Conservation (phyloP, 2,329 filamentous ascomycete species). For the Salinomyces thailandicus region DNA sequence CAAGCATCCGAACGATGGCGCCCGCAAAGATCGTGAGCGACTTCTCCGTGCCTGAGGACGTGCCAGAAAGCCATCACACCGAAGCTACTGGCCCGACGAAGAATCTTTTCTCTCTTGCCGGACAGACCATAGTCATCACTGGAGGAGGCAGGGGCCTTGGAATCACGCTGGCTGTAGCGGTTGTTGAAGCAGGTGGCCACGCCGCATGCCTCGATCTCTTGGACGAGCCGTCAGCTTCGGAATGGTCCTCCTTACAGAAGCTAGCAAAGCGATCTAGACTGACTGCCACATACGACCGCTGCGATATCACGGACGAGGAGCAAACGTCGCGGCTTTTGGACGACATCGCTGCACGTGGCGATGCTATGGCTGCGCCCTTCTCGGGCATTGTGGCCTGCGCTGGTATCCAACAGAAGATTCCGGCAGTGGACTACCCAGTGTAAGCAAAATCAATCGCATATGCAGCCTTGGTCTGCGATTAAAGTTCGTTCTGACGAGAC, state of each 20-base stretch:
- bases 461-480: no score
- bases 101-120: slow-evolving; percentile 13
- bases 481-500: no score
- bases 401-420: slow-evolving; percentile 1
- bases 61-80: background rate
- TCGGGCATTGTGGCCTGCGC: slow-evolving; percentile 1
- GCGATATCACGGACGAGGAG: slow-evolving; percentile 8
- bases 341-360: slow-evolving; percentile 4
- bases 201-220: slow-evolving; percentile 31
- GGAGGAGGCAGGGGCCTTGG: slow-evolving; percentile 23
- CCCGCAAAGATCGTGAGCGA: background rate
- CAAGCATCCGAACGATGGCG: no score
- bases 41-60: background rate
- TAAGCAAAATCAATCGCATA: slow-evolving; percentile 29
- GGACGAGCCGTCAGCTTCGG: slow-evolving; percentile 2
- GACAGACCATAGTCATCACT: slow-evolving; percentile 19
- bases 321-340: slow-evolving; percentile 3
- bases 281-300: slow-evolving; percentile 4
- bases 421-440: slow-evolving; percentile 19
- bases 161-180: slow-evolving; percentile 20
- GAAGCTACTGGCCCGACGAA: background rate
- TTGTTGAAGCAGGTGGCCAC: slow-evolving; percentile 21
- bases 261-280: slow-evolving; percentile 1
- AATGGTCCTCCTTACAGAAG: slow-evolving; percentile 5
- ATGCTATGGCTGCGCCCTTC: slow-evolving; percentile 10